Evolutionary conservation across 208 protist species (phyloP), one percentile per base, ranked within the genome.

Genomic region (Novymonas esmeraldas): DNA sequence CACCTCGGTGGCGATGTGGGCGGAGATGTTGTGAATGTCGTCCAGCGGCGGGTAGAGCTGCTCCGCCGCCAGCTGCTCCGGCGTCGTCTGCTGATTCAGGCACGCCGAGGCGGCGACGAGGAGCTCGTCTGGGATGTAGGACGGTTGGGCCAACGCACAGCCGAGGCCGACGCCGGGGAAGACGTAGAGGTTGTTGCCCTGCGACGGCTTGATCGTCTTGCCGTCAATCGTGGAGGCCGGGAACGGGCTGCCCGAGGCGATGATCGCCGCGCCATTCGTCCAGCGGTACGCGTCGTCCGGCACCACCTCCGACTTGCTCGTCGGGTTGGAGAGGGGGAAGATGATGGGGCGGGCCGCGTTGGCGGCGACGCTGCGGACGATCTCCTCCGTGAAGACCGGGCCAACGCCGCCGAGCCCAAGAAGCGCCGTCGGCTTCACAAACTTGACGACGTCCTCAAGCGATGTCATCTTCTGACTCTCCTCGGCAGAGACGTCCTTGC

Each of bases 111-210:
- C 92, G 28, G 70, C 75, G 26, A 90, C 74, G 69, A 99, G 79
- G 70, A 98, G 84, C 13, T 78, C 75, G 44, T 98, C 89, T 16
- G 96, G 87, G 59, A 98, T 95, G 54, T 85, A 54, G 11, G 74
- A 82, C 18, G 93, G 82, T 57, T 85, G 70, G 9, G 76, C 82
- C 16, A 95, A 60, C 6, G 73, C 78, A 58, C 81, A 89, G 49
- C 95, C 98, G 22, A 99, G 88, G 44, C 95, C 98, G 24, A 99
- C 57, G 45, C 97, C 98, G 24, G 97, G 97, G 85, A 98, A 98
- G 52, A 98, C 88, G 75, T 97, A 96, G 48, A 98, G 90, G 84
- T 99, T 99, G 85, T 99, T 99, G 44, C 95, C 97, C 84, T 99
- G 98, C 45, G 92, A 91, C 24, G 96, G 93, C 29, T 70, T 57